Conservation (phyloP, 352 stramenopile genomes). For the Phytophthora europaea region DNA sequence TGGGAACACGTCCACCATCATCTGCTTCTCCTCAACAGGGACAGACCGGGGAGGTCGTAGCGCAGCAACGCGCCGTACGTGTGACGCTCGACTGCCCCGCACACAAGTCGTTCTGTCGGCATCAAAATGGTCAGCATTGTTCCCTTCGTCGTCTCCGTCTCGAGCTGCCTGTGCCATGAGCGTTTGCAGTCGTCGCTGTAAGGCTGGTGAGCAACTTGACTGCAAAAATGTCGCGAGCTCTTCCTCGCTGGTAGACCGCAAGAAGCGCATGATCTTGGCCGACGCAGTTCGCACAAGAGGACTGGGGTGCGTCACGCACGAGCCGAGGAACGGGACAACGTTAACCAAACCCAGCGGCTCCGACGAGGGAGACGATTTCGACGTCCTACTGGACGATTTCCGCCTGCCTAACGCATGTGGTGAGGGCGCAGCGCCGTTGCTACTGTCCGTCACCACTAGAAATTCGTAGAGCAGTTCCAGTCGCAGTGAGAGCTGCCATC, state of each 20-base stretch:
- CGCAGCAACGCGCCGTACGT: slow-evolving; percentile 77
- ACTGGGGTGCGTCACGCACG: slow-evolving; percentile 68
- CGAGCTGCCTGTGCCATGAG: slow-evolving; percentile 41
- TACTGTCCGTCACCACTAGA: slow-evolving; percentile 33
- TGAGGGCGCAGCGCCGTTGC: slow-evolving; percentile 23
- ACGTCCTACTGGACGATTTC: slow-evolving; percentile 6
- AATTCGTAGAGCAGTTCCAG: slow-evolving; percentile 76
- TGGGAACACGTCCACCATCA: slow-evolving; percentile 71
- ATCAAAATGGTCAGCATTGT: slow-evolving; percentile 68
- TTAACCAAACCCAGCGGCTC: slow-evolving; percentile 73
- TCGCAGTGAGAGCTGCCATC: slow-evolving; percentile 71
- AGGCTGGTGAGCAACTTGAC: slow-evolving; percentile 60
- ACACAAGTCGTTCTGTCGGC: slow-evolving; percentile 67
- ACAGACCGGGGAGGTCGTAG: slow-evolving; percentile 73
- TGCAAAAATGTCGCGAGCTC: slow-evolving; percentile 62
- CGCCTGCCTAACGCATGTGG: slow-evolving; percentile 20
- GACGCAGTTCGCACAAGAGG: slow-evolving; percentile 48
- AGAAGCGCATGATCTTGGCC: slow-evolving; percentile 56
- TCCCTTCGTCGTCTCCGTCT: slow-evolving; percentile 49
- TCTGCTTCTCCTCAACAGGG: slow-evolving; percentile 70
- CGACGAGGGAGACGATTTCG: slow-evolving; percentile 23
- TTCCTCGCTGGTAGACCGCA: slow-evolving; percentile 44
- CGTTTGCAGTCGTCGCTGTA: slow-evolving; percentile 69
- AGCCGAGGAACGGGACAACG: slow-evolving; percentile 79
- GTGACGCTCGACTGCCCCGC: slow-evolving; percentile 74